Evolutionary conservation across 352 stramenopile genomes (phyloP), one percentile per base, ranked within the genome.

Genomic region (Thalassiosira pacifica): DNA sequence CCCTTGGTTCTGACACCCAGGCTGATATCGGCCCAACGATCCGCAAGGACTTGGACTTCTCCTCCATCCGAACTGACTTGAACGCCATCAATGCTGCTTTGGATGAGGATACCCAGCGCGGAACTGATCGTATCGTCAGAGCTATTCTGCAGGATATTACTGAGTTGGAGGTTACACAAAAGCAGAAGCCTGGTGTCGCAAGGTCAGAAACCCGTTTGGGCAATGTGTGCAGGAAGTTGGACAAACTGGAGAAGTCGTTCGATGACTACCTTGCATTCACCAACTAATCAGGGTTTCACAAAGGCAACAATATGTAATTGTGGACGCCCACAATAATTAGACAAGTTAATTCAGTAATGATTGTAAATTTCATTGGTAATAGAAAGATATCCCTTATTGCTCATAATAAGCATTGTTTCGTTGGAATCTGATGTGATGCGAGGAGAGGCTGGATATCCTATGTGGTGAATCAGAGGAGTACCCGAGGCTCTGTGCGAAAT

Each of bases 131-230:
- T 74, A 81, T 95, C 67, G 91, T 93, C 29, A 85, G 91, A 40
- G 74, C 85, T 13, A 93, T 95, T 53, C 67, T 95, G 71, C 91
- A 95, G 71, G 91, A 95, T 76, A 84, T 95, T 65, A 93, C 88
- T 24, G 91, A 95, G 72, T 80, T 95, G 53, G 91, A 95, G 70
- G 80, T 85, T 40, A 74, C 91, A 32, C 90, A 91, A 57, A 87
- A 83, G 24, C 88, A 93, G 77, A 95, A 95, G 82, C 81, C 89
- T 26, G 91, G 90, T 34, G 87, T 94, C 24, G 37, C 83, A 18
- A 79, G 91, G 67, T 93, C 86, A 80, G 85, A 92, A 37, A 87
- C 82, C 32, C 86, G 91, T 60, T 75, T 94, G 55, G 72, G 78
- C 18, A 93, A 88, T 73, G 88, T 95, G 69, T 79, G 88, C 32